Conservation (phyloP, 1,139 yeast species). For the Saccharomyces pastorianus region DNA sequence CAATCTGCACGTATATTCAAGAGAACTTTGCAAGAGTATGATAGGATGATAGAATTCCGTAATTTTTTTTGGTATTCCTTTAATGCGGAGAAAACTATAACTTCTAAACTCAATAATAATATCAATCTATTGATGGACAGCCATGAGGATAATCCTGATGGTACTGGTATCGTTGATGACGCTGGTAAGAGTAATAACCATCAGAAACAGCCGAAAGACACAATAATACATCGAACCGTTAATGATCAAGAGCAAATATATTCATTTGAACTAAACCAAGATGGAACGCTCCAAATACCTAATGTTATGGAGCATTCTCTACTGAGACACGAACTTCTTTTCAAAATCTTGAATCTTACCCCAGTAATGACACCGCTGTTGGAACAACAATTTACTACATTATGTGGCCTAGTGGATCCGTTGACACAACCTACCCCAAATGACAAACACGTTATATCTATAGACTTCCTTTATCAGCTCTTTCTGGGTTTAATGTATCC, state of each 20-base stretch:
- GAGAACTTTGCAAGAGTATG: conserved; percentile 1
- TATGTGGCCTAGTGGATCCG: conserved; percentile 49
- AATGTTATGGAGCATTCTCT: conserved; percentile 25
- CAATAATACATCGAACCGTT: background rate
- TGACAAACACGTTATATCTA: conserved; percentile 44
- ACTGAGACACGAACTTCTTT: conserved; percentile 24
- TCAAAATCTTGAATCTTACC: conserved; percentile 17
- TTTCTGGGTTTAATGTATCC: conserved; percentile 39
- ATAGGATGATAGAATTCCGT: conserved; percentile 9
- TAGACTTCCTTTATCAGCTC: conserved; percentile 47
- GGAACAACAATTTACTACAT: conserved; percentile 15
- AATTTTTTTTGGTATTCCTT: conserved; percentile 10
- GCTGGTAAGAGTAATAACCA: background rate
- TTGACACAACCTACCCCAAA: conserved; percentile 60
- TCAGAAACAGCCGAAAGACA: background rate
- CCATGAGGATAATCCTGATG: background rate
- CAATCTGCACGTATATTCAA: background rate
- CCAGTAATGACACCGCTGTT: conserved; percentile 17
- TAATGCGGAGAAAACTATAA: background rate
- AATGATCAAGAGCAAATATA: conserved; percentile 15
- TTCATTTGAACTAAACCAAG: conserved; percentile 18
- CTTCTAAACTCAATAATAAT: background rate
- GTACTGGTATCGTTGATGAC: background rate
- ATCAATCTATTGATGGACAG: background rate
- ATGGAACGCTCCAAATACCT: conserved; percentile 16